phyloP scores from a whole-genome alignment of 805 yeast species.

The Wickerhamomyces chaumierensis region DNA sequence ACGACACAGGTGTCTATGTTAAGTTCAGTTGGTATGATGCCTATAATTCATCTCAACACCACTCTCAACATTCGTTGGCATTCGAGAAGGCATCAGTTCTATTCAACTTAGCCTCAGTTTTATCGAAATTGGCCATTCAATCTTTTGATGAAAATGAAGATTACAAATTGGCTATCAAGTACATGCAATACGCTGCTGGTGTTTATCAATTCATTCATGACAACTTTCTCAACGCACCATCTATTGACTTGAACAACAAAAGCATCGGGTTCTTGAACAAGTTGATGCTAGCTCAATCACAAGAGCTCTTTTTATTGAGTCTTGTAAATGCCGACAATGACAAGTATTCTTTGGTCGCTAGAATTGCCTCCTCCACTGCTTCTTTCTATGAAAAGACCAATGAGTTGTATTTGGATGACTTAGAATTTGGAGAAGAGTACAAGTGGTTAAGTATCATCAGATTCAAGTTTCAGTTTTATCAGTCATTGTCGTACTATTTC shows the following conservation, averaged over 20 bases:
- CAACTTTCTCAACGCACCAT: constrained; percentile 83
- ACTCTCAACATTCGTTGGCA: constrained; percentile 69
- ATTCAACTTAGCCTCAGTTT: constrained; percentile 63
- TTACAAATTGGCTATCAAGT: constrained; percentile 46
- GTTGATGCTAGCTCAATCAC: constrained; percentile 78
- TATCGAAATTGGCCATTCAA: constrained; percentile 38
- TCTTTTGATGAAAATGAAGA: constrained; percentile 25
- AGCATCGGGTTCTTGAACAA: constrained; percentile 52
- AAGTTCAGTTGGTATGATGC: constrained; percentile 79
- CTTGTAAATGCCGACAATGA: constrained; percentile 37
- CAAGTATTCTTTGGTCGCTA: constrained; percentile 48
- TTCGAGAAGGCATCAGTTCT: constrained; percentile 82
- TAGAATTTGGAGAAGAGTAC: constrained; percentile 24
- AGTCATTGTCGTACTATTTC: constrained; percentile 49
- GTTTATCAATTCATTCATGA: constrained; percentile 60
- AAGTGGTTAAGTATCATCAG: constrained; percentile 42
- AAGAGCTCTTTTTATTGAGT: constrained; percentile 66
- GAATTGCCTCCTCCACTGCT: constrained; percentile 55
- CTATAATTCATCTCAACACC: constrained; percentile 34
- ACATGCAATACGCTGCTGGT: constrained; percentile 71
- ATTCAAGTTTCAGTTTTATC: constrained; percentile 44
- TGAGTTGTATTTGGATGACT: constrained; percentile 20
- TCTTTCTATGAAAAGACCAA: constrained; percentile 40
- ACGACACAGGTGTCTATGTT: constrained; percentile 36
- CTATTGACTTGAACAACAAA: constrained; percentile 60